Evolutionary conservation across 768 basidiomycete genomes (phyloP).

Genomic region (Lenzites betulinus): DNA sequence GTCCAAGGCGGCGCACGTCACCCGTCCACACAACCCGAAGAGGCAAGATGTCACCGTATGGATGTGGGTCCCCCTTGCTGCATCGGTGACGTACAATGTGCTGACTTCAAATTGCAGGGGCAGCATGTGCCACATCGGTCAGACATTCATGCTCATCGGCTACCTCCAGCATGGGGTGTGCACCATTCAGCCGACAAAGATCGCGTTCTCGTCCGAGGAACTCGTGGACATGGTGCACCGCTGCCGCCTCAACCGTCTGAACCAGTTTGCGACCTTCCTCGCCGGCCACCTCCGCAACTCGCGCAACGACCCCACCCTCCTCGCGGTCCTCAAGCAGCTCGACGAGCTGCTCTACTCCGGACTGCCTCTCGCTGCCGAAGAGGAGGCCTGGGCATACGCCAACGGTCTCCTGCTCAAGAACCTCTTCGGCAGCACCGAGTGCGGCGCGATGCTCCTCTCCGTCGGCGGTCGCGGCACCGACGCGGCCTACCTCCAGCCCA

Average conservation of each 20-base stretch:
- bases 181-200: constrained; percentile 67
- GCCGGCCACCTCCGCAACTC: constrained; percentile 62
- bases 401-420: constrained; percentile 72
- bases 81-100: constrained; percentile 27
- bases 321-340: constrained; percentile 54
- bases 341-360: constrained; percentile 71
- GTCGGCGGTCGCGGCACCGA: constrained; percentile 53
- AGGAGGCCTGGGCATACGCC: constrained; percentile 69
- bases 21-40: constrained; percentile 48
- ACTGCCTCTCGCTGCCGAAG: constrained; percentile 62
- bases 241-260: constrained; percentile 71
- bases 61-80: constrained; percentile 55
- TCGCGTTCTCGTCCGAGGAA: constrained; percentile 68
- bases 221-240: constrained; percentile 68
- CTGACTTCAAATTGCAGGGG: constrained; percentile 52
- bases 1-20: constrained; percentile 58
- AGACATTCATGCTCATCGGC: constrained; percentile 76
- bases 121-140: constrained; percentile 82
- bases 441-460: constrained; percentile 70
- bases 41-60: constrained; percentile 69
- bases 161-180: constrained; percentile 72
- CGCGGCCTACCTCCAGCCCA: constrained; percentile 52
- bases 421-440: constrained; percentile 81
- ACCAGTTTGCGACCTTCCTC: constrained; percentile 75
- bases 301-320: constrained; percentile 58